Percentiles rank a stretch among this genome's conserved stretches.
These are phyloP conservation scores for Ophidiomyces ophidiicola DNA, from an alignment of 2,329 filamentous ascomycete genomes.

Conservation along the genomic window DNA sequence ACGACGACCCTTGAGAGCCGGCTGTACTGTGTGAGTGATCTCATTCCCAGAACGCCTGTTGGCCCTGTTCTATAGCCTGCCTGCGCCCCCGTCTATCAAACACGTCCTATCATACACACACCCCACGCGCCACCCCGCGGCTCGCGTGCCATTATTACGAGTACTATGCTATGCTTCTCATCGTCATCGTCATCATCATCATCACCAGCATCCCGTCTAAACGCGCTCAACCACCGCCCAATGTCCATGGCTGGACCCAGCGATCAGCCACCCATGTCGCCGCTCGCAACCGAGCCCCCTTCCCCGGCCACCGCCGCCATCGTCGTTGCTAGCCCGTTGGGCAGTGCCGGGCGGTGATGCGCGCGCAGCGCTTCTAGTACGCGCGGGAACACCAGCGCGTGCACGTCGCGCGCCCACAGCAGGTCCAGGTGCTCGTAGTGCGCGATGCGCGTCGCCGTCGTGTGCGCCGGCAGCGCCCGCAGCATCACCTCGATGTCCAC, in stretches of 20 bases:
- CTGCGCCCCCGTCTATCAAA: too few relatives aligned
- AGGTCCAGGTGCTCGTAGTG: constrained; percentile 98
- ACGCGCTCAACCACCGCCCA: too few relatives aligned
- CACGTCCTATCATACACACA: too few relatives aligned
- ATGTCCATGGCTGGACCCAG: too few relatives aligned
- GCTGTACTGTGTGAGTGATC: too few relatives aligned
- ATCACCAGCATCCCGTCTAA: not conserved
- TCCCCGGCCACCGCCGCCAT: not conserved
- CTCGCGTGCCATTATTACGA: not conserved
- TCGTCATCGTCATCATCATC: not conserved
- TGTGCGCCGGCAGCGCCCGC: constrained; percentile 71
- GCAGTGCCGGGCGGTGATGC: constrained; percentile 30
- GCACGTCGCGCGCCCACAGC: constrained; percentile 79
- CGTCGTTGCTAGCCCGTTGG: not conserved
- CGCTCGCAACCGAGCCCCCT: too few relatives aligned
- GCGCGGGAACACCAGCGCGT: constrained; percentile 74
- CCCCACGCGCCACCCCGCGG: too few relatives aligned
- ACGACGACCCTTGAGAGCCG: too few relatives aligned
- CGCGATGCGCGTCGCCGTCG: constrained; percentile 71
- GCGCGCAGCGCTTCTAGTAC: constrained; percentile 79
- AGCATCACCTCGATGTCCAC: constrained; percentile 92
- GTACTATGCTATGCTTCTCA: not conserved
- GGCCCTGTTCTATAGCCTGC: too few relatives aligned
- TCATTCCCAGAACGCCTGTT: too few relatives aligned
- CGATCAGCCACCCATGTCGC: too few relatives aligned